These are phyloP conservation scores for Yamadazyma atlantica DNA, from an alignment of 1,139 yeast species.

Conservation along the genomic window DNA sequence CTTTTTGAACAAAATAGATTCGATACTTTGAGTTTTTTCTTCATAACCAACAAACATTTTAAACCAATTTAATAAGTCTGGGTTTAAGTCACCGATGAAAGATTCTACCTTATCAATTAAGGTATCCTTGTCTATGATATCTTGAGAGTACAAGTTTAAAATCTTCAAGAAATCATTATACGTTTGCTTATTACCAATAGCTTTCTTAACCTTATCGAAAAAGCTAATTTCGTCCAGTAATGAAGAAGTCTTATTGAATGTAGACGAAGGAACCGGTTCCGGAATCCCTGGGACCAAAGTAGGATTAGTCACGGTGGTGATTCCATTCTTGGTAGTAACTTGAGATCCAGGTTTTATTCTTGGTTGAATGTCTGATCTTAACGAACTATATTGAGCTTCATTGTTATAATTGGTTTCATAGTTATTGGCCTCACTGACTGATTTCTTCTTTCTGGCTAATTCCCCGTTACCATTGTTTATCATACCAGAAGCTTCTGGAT, in stretches of 20 bases:
- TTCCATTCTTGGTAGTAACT: constrained; percentile 18
- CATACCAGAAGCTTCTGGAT: constrained; percentile 17
- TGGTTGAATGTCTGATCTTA: constrained; percentile 40
- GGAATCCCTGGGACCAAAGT: constrained; percentile 83
- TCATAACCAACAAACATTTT: constrained; percentile 88
- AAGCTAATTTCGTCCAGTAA: constrained; percentile 82
- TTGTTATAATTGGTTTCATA: constrained; percentile 34
- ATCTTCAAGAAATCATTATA: constrained; percentile 90
- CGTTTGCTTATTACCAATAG: constrained; percentile 83
- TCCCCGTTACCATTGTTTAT: constrained; percentile 12
- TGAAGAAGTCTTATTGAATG: constrained; percentile 51
- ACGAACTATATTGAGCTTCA: constrained; percentile 55
- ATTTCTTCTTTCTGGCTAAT: constrained; percentile 26
- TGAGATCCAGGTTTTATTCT: constrained; percentile 24
- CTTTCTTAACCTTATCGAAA: constrained; percentile 89
- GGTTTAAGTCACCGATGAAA: constrained; percentile 73
- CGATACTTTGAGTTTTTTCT: constrained; percentile 74
- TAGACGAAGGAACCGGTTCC: constrained; percentile 76
- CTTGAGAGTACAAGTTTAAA: constrained; percentile 83
- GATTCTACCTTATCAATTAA: constrained; percentile 83
- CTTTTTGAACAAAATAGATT: constrained; percentile 83
- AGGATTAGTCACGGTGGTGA: constrained; percentile 44
- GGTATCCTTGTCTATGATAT: constrained; percentile 79
- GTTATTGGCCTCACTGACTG: constrained; percentile 26
- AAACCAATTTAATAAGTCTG: constrained; percentile 87